Base-by-base conservation (phyloP, 352 stramenopile species). In the Phytophthora vignae region DNA sequence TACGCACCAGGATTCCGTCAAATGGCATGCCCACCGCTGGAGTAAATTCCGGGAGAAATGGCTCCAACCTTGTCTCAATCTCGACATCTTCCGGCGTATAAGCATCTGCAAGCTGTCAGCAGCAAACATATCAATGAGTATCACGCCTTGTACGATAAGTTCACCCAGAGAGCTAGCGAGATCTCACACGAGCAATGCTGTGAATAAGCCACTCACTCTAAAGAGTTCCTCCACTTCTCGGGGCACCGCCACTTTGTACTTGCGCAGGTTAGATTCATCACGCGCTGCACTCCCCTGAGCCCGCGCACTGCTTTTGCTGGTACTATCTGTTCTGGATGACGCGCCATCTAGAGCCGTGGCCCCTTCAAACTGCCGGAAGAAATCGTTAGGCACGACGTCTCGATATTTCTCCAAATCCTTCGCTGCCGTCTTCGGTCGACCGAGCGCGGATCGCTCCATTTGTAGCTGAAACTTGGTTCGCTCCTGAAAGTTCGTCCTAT, bases 31-130 rank as follows among this genome's bases (percentile, higher is more conserved):
- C 87, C 8, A 92, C 83, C 0, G 74, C 63, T 4, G 97, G 96
- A 19, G 98, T 94, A 65, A 94, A 98, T 22, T 97, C 90, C 1
- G 96, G 96, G 11, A 99, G 81, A 60, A 99, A 99, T 19, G 91
- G 95, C 73, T 98, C 92, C 7, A 99, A 75, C 42, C 80, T 78
- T n/a, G 91, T 97, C 31, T 92, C 83, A 40, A 99, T 87, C 5
- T 98, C 94, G 7, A 97, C 67, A 4, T 94, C 82, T 53, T 98
- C 91, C 3, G 95, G 92, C 21, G 87, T 91, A 74, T 98, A 99
- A 0, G 73, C 78, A 17, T 90, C 82, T 64, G 52, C 56, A 40
- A 54, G 96, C 87, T 71, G 87, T 84, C 81, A 94, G 63, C 29
- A 87, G 3, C 21, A 4, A 25, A 60, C 14, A 59, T 14, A 55